Percentiles rank a stretch among this genome's conserved stretches.
Evolutionary conservation across 805 yeast genomes (phyloP).

Genomic region (Suhomyces prunicola): DNA sequence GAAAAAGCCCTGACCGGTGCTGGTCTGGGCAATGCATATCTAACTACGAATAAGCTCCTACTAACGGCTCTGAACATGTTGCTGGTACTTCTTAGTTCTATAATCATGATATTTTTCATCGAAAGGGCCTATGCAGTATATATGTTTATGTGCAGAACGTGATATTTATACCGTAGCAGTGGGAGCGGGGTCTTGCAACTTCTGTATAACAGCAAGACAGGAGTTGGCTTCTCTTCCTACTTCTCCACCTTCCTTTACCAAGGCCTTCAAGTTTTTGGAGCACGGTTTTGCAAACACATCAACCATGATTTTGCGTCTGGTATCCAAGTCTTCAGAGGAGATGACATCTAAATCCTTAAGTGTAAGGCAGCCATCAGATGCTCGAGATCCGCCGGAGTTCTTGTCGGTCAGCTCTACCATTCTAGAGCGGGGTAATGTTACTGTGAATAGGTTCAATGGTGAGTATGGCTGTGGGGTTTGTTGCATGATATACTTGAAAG

Average conservation of each 20-base stretch:
- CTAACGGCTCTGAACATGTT: not conserved
- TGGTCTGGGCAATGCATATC: not conserved
- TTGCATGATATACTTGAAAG: constrained; percentile 53
- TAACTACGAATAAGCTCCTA: not conserved
- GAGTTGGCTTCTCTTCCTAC: constrained; percentile 50
- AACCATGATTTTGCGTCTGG: constrained; percentile 50
- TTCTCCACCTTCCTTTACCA: constrained; percentile 71
- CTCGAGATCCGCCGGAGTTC: constrained; percentile 5
- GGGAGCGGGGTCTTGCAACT: not conserved
- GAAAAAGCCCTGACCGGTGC: not conserved
- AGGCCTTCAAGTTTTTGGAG: constrained; percentile 44
- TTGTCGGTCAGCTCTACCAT: constrained; percentile 4
- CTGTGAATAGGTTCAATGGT: constrained; percentile 56
- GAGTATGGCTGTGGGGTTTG: constrained; percentile 60
- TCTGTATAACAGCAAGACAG: constrained; percentile 17
- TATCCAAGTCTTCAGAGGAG: constrained; percentile 58
- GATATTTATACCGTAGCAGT: not conserved
- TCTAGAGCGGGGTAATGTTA: constrained; percentile 25
- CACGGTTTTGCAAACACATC: constrained; percentile 54
- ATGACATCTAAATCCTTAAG: constrained; percentile 41
- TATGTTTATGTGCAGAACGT: not conserved
- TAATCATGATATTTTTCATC: not conserved
- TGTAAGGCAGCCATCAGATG: constrained; percentile 24
- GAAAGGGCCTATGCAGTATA: not conserved
- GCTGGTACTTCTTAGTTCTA: not conserved